phyloP scores from a whole-genome alignment of 2,329 filamentous ascomycete species.

The Exserohilum turcica region DNA sequence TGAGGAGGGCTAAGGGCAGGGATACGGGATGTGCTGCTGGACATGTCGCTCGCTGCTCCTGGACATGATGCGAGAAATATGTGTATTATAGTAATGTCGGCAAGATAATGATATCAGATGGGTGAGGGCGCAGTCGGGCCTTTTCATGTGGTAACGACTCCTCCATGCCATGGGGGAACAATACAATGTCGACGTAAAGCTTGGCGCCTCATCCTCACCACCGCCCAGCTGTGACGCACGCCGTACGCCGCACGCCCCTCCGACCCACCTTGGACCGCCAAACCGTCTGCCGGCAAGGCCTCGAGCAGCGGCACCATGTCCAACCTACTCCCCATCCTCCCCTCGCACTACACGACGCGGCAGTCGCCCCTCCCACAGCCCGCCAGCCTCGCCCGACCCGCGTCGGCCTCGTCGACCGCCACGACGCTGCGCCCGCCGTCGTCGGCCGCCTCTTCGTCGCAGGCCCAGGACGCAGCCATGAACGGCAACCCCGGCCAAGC shows the following conservation, averaged over 20 bases:
- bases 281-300: constrained; percentile 9
- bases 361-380: constrained; percentile 12
- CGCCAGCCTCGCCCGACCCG: constrained; percentile 1
- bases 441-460: constrained; percentile 6
- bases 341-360: constrained; percentile 17
- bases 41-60: not conserved
- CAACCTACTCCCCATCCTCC: constrained; percentile 27
- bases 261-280: constrained; percentile 29
- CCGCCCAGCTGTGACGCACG: constrained; percentile 11
- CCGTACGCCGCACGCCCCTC: constrained; percentile 30
- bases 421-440: constrained; percentile 10
- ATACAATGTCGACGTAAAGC: constrained; percentile 2
- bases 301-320: constrained; percentile 26
- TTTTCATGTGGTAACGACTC: not conserved
- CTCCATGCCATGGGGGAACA: not conserved
- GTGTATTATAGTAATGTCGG: not conserved
- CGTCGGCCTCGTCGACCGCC: constrained; percentile 6
- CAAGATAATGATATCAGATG: not conserved
- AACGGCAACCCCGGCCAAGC: constrained; percentile 32
- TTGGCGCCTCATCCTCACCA: constrained; percentile 20
- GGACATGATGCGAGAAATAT: not conserved
- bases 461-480: constrained; percentile 28
- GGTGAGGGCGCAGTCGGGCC: not conserved
- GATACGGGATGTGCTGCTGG: not conserved
- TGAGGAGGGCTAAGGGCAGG: not conserved